Base-by-base conservation (phyloP, 176 grass and related monocot genomes). In the Zizania latifolia region DNA sequence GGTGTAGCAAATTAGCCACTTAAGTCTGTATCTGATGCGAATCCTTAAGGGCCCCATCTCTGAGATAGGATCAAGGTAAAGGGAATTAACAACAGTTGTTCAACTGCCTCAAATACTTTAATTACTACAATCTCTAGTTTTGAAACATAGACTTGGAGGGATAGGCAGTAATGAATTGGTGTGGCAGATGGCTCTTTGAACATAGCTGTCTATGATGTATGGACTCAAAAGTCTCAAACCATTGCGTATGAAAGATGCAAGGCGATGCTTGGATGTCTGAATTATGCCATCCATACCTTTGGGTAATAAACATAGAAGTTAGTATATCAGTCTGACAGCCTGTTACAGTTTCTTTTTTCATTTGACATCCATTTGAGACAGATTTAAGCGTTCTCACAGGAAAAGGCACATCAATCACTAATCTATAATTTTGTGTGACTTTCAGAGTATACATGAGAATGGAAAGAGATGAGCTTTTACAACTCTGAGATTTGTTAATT, bases 11-110 rank as follows among this genome's bases (percentile, higher is more conserved):
- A 71, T 62, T 70, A 29, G 27, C 4, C 27, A 43, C 54, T 29
- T 62, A 81, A 70, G 59, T 76, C 15, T 9, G 2, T 33, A 3
- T 80, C 51, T 74, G 23, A 76, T 44, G 56, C 82, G 29, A 58
- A 77, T 77, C 27, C 31, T 48, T 58, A 38, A 82, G 46, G 46
- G 33, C 24, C 5, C 10, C 8, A 21, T 51, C 5, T 48, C 24
- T 60, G 17, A 51, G 29, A 50, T 65, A 71, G 27, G 37, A 33
- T 58, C 48, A 77, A 65, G 36, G 31, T 19, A 24, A 82, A 65
- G 14, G 30, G 72, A 78, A 56, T 22, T 60, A 11, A 43, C 6
- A 31, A 17, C 29, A 28, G 45, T 62, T 71, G 24, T 58, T 77
- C 66, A 82, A 51, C 79, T 59, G 41, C 75, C 8, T 23, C 17